Percentiles rank a stretch among this genome's conserved stretches.
Evolutionary conservation across 768 basidiomycete genomes (phyloP).

Genomic region (Crepidotus variabilis): DNA sequence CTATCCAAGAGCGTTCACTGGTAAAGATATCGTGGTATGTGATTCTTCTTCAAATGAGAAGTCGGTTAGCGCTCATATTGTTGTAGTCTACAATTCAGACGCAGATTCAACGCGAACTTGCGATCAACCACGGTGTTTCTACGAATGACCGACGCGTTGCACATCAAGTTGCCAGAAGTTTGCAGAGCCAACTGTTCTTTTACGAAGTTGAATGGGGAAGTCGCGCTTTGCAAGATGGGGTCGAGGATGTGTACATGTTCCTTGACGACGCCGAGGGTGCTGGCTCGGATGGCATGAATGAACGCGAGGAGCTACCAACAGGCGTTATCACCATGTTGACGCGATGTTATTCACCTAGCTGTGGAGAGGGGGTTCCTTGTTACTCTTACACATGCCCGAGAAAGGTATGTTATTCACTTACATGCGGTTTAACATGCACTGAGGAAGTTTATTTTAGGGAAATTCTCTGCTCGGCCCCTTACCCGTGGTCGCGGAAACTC

Average conservation of each 20-base stretch:
- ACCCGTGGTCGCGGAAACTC: constrained; percentile 24
- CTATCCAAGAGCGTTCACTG: constrained; percentile 88
- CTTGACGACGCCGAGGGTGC: constrained; percentile 71
- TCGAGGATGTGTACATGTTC: constrained; percentile 94
- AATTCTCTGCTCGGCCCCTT: constrained; percentile 13
- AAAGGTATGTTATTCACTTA: constrained; percentile 37
- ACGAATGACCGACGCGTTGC: constrained; percentile 81
- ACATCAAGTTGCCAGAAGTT: constrained; percentile 81
- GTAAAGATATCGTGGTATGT: constrained; percentile 90
- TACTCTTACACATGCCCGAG: constrained; percentile 82
- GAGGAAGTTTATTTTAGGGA: constrained; percentile 6
- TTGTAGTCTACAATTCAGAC: constrained; percentile 81
- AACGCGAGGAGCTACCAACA: constrained; percentile 73
- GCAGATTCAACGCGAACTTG: constrained; percentile 80
- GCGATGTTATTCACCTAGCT: constrained; percentile 85
- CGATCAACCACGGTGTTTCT: constrained; percentile 68
- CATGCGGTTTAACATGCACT: background rate
- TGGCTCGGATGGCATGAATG: constrained; percentile 52
- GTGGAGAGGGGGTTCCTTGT: constrained; percentile 75
- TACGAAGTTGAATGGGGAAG: constrained; percentile 96
- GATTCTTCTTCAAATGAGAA: constrained; percentile 8
- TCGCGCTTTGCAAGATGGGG: constrained; percentile 75
- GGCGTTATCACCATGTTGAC: constrained; percentile 89
- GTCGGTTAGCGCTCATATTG: background rate
- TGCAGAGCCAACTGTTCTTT: constrained; percentile 93